Conservation (phyloP, 1,139 yeast genomes). For the Blastobotrys serpentis region DNA sequence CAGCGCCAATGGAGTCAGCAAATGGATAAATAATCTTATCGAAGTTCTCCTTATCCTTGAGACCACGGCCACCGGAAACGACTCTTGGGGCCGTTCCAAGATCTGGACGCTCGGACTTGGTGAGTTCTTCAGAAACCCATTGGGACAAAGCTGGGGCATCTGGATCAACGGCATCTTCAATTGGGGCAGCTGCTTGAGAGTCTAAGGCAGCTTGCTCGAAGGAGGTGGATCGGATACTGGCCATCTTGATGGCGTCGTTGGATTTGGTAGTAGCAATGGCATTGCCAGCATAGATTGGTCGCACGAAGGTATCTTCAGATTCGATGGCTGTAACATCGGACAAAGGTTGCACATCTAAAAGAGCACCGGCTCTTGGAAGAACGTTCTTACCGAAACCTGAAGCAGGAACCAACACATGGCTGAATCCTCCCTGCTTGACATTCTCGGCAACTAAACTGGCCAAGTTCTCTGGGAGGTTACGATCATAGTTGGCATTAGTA, state of each 20-base stretch:
- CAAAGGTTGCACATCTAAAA: conserved; percentile 82
- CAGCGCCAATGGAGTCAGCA: conserved; percentile 83
- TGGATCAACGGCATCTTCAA: conserved; percentile 52
- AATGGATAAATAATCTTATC: conserved; percentile 76
- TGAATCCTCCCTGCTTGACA: conserved; percentile 44
- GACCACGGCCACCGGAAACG: conserved; percentile 93
- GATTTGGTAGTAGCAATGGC: conserved; percentile 81
- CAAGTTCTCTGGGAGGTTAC: conserved; percentile 40
- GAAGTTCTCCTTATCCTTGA: conserved; percentile 85
- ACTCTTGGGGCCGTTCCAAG: conserved; percentile 77
- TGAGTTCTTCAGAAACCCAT: conserved; percentile 70
- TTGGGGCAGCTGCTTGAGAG: conserved; percentile 43
- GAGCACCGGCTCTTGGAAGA: conserved; percentile 83
- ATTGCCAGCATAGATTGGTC: conserved; percentile 97
- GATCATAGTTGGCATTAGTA: conserved; percentile 40
- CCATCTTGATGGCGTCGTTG: conserved; percentile 60
- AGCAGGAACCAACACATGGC: conserved; percentile 79
- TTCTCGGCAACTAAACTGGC: conserved; percentile 44
- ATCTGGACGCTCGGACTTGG: conserved; percentile 86
- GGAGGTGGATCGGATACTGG: conserved; percentile 83
- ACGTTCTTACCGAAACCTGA: conserved; percentile 85
- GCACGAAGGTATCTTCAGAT: conserved; percentile 68
- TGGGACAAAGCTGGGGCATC: conserved; percentile 38
- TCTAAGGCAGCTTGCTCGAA: conserved; percentile 56
- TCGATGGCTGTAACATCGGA: conserved; percentile 74